Evolutionary conservation across 192 early-diverging fungal genomes (phyloP).

Genomic region (Backusella westeae): DNA sequence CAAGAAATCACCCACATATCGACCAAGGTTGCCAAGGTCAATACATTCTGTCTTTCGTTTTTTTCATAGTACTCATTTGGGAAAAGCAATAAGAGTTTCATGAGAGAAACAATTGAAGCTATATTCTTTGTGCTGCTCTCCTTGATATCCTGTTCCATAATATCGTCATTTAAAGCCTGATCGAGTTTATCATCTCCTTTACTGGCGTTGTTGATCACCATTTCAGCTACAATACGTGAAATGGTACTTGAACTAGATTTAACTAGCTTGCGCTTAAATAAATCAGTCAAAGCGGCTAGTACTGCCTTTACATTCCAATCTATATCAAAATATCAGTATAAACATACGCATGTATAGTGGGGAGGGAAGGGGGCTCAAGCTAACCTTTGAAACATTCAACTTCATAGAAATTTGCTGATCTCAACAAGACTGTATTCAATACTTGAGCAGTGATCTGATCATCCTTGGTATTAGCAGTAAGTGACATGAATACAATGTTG

Average conservation of each 20-base stretch:
- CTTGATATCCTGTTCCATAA: not conserved
- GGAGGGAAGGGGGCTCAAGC: no score
- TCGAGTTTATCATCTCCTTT: not conserved
- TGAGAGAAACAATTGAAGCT: slow-evolving; percentile 16
- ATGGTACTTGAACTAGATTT: not conserved
- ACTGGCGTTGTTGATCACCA: not conserved
- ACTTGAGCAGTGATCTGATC: slow-evolving; percentile 21
- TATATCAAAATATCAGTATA: not conserved
- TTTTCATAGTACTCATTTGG: slow-evolving; percentile 51
- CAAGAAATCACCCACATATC: slow-evolving; percentile 29
- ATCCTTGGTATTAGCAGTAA: slow-evolving; percentile 2
- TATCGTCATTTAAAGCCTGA: not conserved
- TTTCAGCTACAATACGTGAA: not conserved
- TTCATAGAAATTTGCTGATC: slow-evolving; percentile 50
- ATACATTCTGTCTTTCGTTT: slow-evolving; percentile 36
- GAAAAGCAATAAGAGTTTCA: slow-evolving; percentile 44
- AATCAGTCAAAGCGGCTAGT: not conserved
- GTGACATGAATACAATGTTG: slow-evolving; percentile 24
- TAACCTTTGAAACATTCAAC: slow-evolving; percentile 39
- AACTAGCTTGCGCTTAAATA: slow-evolving; percentile 5
- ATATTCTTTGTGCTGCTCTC: not conserved
- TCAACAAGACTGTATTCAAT: slow-evolving; percentile 37
- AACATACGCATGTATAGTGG: no score
- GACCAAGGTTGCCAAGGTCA: slow-evolving; percentile 31
- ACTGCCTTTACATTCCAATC: slow-evolving; percentile 22